Evolutionary conservation across 2,329 filamentous ascomycete species (phyloP).

Genomic region (Exophiala lecanii-corni): DNA sequence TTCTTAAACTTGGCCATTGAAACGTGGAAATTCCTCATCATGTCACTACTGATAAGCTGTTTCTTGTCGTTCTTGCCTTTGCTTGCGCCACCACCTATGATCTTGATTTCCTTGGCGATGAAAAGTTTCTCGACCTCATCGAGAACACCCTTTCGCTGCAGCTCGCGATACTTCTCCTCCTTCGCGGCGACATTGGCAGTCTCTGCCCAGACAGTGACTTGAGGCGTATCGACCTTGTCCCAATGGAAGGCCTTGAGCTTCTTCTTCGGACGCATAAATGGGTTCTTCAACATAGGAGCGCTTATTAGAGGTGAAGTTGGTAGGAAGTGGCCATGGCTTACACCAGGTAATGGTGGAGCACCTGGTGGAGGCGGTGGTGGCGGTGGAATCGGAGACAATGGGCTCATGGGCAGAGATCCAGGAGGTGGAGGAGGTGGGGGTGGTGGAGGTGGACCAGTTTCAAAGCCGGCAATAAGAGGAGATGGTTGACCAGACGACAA

Average conservation of each 20-base stretch:
- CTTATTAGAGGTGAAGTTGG: slow-evolving; percentile 57
- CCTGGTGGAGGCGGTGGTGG: slow-evolving; percentile 61
- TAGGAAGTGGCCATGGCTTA: slow-evolving; percentile 66
- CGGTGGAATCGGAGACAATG: slow-evolving; percentile 36
- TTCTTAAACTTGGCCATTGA: slow-evolving; percentile 91
- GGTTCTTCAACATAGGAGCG: slow-evolving; percentile 61
- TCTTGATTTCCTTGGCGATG: slow-evolving; percentile 93
- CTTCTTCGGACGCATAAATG: slow-evolving; percentile 89
- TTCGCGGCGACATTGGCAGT: slow-evolving; percentile 80
- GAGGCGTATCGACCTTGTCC: slow-evolving; percentile 93
- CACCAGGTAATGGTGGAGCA: slow-evolving; percentile 57
- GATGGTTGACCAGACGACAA: slow-evolving; percentile 26
- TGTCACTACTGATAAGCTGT: slow-evolving; percentile 86
- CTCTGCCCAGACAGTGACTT: slow-evolving; percentile 92
- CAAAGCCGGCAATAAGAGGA: slow-evolving; percentile 36
- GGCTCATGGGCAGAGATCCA: slow-evolving; percentile 32
- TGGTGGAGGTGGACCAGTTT: slow-evolving; percentile 46
- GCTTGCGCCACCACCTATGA: slow-evolving; percentile 61
- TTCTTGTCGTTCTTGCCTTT: slow-evolving; percentile 93
- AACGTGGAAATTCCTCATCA: slow-evolving; percentile 89
- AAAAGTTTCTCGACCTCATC: slow-evolving; percentile 98
- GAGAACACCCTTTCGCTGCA: slow-evolving; percentile 89
- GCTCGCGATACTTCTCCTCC: slow-evolving; percentile 91
- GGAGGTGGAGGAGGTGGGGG: slow-evolving; percentile 47
- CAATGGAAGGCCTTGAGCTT: slow-evolving; percentile 99